Evolutionary conservation across 73 alveolate genomes (phyloP).

Genomic region (Tetrahymena malaccensis): DNA sequence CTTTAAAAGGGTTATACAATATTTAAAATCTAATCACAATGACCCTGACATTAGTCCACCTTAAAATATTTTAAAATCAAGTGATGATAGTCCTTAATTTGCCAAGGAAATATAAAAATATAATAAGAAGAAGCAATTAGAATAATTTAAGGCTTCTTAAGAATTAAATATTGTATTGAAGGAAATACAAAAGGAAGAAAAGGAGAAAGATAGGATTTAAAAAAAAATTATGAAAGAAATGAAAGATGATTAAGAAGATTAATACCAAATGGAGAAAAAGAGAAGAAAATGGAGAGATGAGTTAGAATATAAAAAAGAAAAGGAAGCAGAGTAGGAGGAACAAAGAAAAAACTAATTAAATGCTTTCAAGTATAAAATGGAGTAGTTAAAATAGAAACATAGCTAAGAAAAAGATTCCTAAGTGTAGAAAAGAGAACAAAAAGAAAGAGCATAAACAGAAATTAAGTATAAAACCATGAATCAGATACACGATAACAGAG

Average conservation of each 20-base stretch:
- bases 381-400: neutral
- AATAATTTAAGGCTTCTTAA: neutral
- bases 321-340: neutral
- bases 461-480: neutral
- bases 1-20: neutral
- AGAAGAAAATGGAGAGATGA: neutral
- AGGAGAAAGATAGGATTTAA: neutral
- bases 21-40: neutral
- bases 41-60: neutral
- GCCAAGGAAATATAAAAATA: neutral
- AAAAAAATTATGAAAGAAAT: neutral
- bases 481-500: neutral
- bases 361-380: neutral
- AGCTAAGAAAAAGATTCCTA: neutral
- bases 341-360: neutral
- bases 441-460: neutral
- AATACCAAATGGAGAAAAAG: neutral
- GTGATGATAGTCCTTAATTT: neutral
- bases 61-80: neutral
- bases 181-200: neutral
- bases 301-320: neutral
- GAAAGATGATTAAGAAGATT: neutral
- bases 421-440: neutral
- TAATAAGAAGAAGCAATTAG: neutral
- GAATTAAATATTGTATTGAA: neutral